phyloP scores from a whole-genome alignment of 2,329 filamentous ascomycete species.

The Elsinoe fawcettii region DNA sequence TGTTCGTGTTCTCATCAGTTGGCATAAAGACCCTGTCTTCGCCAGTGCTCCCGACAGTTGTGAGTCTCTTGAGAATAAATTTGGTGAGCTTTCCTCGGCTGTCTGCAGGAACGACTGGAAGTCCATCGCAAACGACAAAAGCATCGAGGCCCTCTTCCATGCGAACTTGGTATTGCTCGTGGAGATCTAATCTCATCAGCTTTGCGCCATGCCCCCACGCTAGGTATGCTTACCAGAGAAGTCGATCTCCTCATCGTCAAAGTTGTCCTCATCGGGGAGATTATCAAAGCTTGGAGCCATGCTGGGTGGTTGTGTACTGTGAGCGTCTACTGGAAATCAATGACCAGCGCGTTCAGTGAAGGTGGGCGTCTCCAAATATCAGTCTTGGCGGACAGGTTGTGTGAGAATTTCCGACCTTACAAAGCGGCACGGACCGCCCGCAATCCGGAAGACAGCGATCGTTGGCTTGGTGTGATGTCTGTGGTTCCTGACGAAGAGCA shows the following conservation, averaged over 20 bases:
- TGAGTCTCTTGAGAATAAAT: slow-evolving; percentile 90
- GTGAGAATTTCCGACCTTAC: slow-evolving; percentile 7
- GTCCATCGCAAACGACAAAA: slow-evolving; percentile 91
- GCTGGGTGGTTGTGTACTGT: slow-evolving; percentile 33
- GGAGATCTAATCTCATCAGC: slow-evolving; percentile 55
- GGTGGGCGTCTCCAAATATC: slow-evolving; percentile 3
- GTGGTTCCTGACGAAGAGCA: slow-evolving; percentile 6
- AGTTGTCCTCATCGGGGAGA: slow-evolving; percentile 75
- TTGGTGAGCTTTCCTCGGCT: slow-evolving; percentile 92
- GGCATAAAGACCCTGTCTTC: slow-evolving; percentile 94
- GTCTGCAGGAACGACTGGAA: slow-evolving; percentile 81
- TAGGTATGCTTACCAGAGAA: slow-evolving; percentile 53
- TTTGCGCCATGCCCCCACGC: not conserved
- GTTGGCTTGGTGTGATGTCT: not conserved
- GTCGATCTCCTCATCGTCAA: slow-evolving; percentile 90
- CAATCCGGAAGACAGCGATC: not conserved
- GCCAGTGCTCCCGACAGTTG: slow-evolving; percentile 70
- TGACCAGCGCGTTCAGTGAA: not conserved
- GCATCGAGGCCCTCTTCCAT: slow-evolving; percentile 93
- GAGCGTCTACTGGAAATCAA: not conserved
- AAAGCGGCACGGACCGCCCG: not conserved
- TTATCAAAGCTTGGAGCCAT: slow-evolving; percentile 95
- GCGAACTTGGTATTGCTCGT: slow-evolving; percentile 90
- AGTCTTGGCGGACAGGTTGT: slow-evolving; percentile 1
- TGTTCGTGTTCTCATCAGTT: slow-evolving; percentile 67